A percentile compares a stretch with the other conserved stretches of the same genome.
Evolutionary conservation across 1,284 basidiomycete genomes (phyloP).

Genomic region (Cryptococcus hybrid): DNA sequence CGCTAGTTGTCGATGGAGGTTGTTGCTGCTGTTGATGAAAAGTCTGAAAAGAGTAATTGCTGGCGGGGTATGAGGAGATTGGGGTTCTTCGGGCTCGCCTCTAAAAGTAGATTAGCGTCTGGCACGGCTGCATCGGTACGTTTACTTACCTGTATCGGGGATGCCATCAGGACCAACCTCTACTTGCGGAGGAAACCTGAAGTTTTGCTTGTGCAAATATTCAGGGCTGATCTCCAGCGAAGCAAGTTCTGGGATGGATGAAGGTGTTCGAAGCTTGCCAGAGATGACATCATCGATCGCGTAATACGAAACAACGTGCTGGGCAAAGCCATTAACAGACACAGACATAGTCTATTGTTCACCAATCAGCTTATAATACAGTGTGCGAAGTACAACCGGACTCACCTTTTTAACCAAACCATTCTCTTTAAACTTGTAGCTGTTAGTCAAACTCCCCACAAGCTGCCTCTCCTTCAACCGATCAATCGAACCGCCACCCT

Average conservation of each 20-base stretch:
- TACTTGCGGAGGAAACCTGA: slow-evolving; percentile 83
- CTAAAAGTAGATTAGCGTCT: slow-evolving; percentile 10
- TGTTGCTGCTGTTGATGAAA: slow-evolving; percentile 7
- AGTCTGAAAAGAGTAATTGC: slow-evolving; percentile 18
- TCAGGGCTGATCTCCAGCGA: slow-evolving; percentile 82
- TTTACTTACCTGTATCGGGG: slow-evolving; percentile 62
- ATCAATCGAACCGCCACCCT: slow-evolving; percentile 54
- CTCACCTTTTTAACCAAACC: slow-evolving; percentile 94
- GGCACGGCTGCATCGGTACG: background rate
- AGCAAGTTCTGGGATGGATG: slow-evolving; percentile 81
- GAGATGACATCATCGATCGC: slow-evolving; percentile 85
- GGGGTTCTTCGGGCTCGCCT: slow-evolving; percentile 39
- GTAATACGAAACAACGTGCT: slow-evolving; percentile 97
- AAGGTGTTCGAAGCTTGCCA: slow-evolving; percentile 82
- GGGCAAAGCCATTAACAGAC: slow-evolving; percentile 76
- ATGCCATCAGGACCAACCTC: slow-evolving; percentile 78
- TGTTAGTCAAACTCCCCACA: slow-evolving; percentile 84
- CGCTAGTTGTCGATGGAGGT: slow-evolving; percentile 8
- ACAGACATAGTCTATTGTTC: slow-evolving; percentile 79
- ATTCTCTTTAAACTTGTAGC: slow-evolving; percentile 83
- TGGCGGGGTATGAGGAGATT: slow-evolving; percentile 25
- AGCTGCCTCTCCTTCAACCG: slow-evolving; percentile 72
- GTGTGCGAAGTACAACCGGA: slow-evolving; percentile 1
- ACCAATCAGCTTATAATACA: background rate
- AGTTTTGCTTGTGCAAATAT: slow-evolving; percentile 86